Conservation (phyloP, 208 protist genomes). For the Naegleria gruberi region DNA sequence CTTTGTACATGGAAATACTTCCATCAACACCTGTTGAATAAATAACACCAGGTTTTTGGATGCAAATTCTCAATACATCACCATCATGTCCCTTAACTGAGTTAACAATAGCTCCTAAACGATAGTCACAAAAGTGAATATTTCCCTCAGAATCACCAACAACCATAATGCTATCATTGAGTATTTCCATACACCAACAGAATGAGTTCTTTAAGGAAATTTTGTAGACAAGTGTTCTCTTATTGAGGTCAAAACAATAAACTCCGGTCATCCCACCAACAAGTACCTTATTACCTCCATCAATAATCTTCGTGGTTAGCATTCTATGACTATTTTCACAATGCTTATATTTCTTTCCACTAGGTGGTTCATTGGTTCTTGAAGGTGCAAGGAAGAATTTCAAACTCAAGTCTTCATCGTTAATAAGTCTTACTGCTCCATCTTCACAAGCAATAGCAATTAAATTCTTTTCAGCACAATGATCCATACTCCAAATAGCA, state of each 20-base stretch:
- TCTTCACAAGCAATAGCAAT: background rate
- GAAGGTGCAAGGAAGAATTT: background rate
- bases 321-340: background rate
- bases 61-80: slow-evolving; percentile 3
- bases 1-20: background rate
- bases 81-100: background rate
- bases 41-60: background rate
- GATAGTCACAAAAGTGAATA: background rate
- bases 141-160: background rate
- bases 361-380: background rate
- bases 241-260: background rate
- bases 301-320: background rate
- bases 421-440: background rate
- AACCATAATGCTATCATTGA: background rate
- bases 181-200: background rate
- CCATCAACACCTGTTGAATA: background rate
- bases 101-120: background rate
- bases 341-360: background rate
- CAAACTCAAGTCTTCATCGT: background rate
- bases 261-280: background rate
- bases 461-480: background rate
- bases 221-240: background rate
- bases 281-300: background rate
- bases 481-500: slow-evolving; percentile 1
- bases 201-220: background rate